phyloP scores from a whole-genome alignment of 768 basidiomycete species.

The Arthromyces matolae region DNA sequence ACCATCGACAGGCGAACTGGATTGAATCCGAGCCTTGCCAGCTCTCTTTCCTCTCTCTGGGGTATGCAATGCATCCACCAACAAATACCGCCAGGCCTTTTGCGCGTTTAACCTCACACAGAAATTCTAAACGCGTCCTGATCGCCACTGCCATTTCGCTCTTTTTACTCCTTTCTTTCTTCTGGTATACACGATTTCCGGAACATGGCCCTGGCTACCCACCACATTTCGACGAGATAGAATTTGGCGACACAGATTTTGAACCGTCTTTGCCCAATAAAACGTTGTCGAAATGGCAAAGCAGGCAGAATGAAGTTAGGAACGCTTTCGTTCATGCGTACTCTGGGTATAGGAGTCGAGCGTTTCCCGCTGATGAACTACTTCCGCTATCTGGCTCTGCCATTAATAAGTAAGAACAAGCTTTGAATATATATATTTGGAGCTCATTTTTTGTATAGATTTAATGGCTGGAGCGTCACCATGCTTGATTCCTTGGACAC shows the following conservation, averaged over 20 bases:
- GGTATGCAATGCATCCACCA: background rate
- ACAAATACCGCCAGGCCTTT: background rate
- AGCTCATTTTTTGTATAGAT: constrained; percentile 16
- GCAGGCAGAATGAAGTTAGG: constrained; percentile 44
- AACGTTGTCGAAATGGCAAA: constrained; percentile 28
- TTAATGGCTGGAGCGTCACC: constrained; percentile 54
- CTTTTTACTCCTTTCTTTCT: background rate
- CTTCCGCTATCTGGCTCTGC: constrained; percentile 38
- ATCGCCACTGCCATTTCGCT: background rate
- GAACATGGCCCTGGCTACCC: background rate
- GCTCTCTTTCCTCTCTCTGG: background rate
- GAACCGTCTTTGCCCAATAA: background rate
- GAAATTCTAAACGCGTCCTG: background rate
- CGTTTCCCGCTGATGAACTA: constrained; percentile 54
- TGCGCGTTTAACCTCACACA: background rate
- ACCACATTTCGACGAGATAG: background rate
- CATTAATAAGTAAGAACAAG: constrained; percentile 45
- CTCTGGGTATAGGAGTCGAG: constrained; percentile 45
- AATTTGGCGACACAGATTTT: background rate
- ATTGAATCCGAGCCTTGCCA: too few species aligned
- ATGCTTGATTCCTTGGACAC: constrained; percentile 79
- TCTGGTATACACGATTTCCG: background rate
- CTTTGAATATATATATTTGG: background rate
- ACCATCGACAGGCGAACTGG: too few species aligned
- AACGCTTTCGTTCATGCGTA: constrained; percentile 56